These are phyloP conservation scores for Pseudocercospora musae DNA, from an alignment of 2,329 filamentous ascomycete species.

Conservation along the genomic window DNA sequence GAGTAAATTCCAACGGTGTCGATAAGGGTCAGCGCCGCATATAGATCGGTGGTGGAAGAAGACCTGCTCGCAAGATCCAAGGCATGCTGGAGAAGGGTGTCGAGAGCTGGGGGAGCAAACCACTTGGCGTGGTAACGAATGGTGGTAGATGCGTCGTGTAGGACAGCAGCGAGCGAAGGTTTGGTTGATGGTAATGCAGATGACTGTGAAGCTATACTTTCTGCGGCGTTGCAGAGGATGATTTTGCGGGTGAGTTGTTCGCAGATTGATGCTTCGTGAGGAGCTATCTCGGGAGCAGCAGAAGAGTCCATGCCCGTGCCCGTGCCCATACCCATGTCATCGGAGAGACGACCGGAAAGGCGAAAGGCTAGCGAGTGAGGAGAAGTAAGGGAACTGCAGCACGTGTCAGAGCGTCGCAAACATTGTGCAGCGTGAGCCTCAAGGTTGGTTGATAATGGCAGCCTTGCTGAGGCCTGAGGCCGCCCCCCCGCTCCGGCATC, in stretches of 20 bases:
- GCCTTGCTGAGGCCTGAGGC: background rate
- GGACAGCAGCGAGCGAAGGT: conserved; percentile 16
- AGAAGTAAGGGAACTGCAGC: conserved; percentile 14
- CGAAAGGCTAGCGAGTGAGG: conserved; percentile 5
- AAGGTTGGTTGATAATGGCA: background rate
- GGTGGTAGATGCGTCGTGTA: conserved; percentile 24
- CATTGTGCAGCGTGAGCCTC: background rate
- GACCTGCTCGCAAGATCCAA: conserved; percentile 28
- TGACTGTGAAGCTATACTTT: conserved; percentile 1
- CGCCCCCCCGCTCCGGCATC: conserved; percentile 2
- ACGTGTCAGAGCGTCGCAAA: conserved; percentile 2
- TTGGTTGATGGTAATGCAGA: background rate
- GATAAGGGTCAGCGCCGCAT: conserved; percentile 30
- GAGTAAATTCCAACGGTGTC: conserved; percentile 32
- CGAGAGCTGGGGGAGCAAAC: conserved; percentile 29
- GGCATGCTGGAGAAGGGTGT: conserved; percentile 23
- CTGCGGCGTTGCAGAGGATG: conserved; percentile 1
- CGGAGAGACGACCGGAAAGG: conserved; percentile 4
- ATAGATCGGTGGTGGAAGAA: conserved; percentile 30
- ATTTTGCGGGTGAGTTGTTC: conserved; percentile 24
- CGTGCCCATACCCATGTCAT: conserved; percentile 12
- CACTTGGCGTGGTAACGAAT: conserved; percentile 34
- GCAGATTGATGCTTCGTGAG: conserved; percentile 29
- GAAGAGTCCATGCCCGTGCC: conserved; percentile 8
- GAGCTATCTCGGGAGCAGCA: conserved; percentile 19